Evolutionary conservation across 2,329 filamentous ascomycete species (phyloP).

Genomic region (Verticillium alfalfae): DNA sequence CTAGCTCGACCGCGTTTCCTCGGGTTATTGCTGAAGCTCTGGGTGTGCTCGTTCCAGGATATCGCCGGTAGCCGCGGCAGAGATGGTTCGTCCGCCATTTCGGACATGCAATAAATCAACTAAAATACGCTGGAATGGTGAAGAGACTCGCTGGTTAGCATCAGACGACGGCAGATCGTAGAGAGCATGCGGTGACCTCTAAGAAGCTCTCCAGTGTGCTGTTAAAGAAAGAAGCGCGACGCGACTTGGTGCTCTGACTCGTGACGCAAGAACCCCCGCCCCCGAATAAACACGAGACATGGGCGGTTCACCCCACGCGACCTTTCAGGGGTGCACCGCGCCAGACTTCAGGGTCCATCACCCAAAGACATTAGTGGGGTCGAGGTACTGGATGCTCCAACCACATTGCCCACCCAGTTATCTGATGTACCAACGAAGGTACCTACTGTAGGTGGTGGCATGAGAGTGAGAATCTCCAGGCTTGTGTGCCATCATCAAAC

Average conservation of each 20-base stretch:
- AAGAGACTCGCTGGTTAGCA: background rate
- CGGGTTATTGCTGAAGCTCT: conserved; percentile 31
- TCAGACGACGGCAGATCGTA: too few relatives aligned
- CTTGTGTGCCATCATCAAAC: too few relatives aligned
- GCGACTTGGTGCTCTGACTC: background rate
- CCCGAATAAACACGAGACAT: background rate
- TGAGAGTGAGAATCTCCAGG: too few relatives aligned
- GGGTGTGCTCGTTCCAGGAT: conserved; percentile 30
- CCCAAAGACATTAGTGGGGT: background rate
- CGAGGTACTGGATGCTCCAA: background rate
- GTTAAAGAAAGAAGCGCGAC: background rate
- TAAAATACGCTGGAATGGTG: background rate
- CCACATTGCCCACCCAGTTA: too few relatives aligned
- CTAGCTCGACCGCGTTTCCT: conserved; percentile 31
- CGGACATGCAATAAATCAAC: background rate
- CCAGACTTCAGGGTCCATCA: background rate
- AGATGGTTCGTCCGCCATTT: conserved; percentile 34
- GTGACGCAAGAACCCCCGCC: background rate
- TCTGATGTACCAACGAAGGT: too few relatives aligned
- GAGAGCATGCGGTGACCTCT: background rate
- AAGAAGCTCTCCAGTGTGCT: background rate
- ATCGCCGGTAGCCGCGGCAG: conserved; percentile 31
- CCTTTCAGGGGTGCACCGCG: background rate
- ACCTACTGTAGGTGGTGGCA: too few relatives aligned
- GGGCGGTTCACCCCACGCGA: background rate